These are phyloP conservation scores for Talaromyces sp. DNA, from an alignment of 2,329 filamentous ascomycete species.

Conservation along the genomic window DNA sequence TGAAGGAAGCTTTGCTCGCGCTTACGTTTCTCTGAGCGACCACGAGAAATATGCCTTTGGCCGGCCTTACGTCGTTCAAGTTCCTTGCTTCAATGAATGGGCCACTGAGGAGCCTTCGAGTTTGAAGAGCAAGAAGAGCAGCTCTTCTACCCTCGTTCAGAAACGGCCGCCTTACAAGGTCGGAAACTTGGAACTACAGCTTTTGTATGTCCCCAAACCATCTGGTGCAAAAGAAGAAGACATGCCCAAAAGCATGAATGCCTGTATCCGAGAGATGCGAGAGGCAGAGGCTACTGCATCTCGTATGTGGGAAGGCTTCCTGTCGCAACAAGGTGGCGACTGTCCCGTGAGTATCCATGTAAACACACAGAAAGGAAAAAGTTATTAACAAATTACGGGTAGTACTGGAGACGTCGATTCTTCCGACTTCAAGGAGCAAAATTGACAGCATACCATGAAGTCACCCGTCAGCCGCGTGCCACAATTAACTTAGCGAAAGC, in stretches of 20 bases:
- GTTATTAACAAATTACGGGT: conserved; percentile 33
- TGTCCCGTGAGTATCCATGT: conserved; percentile 70
- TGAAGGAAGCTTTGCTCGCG: conserved; percentile 89
- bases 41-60: conserved; percentile 86
- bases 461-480: conserved; percentile 87
- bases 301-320: conserved; percentile 76
- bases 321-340: conserved; percentile 96
- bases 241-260: conserved; percentile 99
- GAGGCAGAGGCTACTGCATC: conserved; percentile 77
- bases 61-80: conserved; percentile 77
- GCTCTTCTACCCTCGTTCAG: conserved; percentile 51
- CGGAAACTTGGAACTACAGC: conserved; percentile 87
- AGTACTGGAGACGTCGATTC: conserved; percentile 98
- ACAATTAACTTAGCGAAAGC: conserved; percentile 96
- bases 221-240: conserved; percentile 84
- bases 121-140: conserved; percentile 87
- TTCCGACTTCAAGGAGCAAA: conserved; percentile 91
- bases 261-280: conserved; percentile 86
- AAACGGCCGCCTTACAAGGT: conserved; percentile 89
- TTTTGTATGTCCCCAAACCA: conserved; percentile 90
- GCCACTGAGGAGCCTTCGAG: conserved; percentile 85
- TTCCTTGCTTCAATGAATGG: conserved; percentile 98
- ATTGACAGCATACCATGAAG: conserved; percentile 92
- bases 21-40: conserved; percentile 90
- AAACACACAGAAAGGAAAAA: conserved; percentile 1